Base-by-base conservation (phyloP, 2,329 filamentous ascomycete genomes). In the Trichoderma simmonsii region DNA sequence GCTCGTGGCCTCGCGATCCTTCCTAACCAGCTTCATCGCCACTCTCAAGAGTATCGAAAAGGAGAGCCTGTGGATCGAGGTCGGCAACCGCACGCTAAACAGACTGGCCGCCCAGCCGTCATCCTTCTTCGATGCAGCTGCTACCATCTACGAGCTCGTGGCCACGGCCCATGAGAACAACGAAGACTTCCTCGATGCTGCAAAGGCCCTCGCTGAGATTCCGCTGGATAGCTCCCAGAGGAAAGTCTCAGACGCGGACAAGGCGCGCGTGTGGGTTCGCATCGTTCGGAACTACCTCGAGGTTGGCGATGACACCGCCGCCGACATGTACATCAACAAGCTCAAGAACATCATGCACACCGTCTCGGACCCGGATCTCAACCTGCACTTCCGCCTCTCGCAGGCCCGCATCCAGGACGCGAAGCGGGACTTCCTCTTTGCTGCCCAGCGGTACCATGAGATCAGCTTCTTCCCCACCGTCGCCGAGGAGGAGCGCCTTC, bases 251-350 rank as follows among this genome's bases (percentile, higher is more conserved):
- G 91, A 94, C 79, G 90, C 93, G 77, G 92, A 95, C 76, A 95
- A 94, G 82, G 93, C 94, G 9, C 86, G 87, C 70, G 89, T 96
- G 70, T 98, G 95, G 93, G 92, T 98, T 76, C 93, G 95, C 73
- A 97, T 99, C 79, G 94, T 97, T 79, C 90, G 96, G 74, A 92
- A 97, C 85, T 97, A 96, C 80, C 89, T 99, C 74, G 95, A 99
- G 84, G 93, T 95, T 62, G 95, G 97, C 80, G 95, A 98, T 83
- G 92, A 93, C 9, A 94, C 92, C 1, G 87, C 89, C 43, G 96
- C 96, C 56, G 94, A 97, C 80, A 89, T 88, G 54, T 97, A 95
- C 80, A 87, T 99, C 77, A 98, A 98, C 86, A 95, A 95, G 82
- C 92, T 97, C 81, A 98, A 98, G 84, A 95, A 96, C 79, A 87